Base-by-base conservation (phyloP, 2,329 filamentous ascomycete species). In the Calonectria pseudoreteaudii region DNA sequence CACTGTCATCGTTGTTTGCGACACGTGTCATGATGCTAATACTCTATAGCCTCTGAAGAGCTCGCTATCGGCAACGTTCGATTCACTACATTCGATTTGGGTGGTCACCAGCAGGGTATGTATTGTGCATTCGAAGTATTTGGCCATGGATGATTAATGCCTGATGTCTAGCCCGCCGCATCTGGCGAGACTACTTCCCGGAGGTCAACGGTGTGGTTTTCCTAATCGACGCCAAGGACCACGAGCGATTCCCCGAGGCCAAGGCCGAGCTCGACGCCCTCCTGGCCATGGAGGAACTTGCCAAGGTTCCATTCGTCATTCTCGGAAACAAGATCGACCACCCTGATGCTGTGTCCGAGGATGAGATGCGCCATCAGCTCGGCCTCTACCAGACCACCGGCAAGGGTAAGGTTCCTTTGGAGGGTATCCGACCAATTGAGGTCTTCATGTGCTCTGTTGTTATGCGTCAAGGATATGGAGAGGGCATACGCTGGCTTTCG, bases 311-410 rank as follows among this genome's bases (percentile, higher is more conserved):
- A 69, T 98, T 98, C 86, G 92, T 98, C 75, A 92, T 99, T 80
- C 92, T 99, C 77, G 97, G 97, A 81, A 99, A 99, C 92, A 99
- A 99, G 92, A 99, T 99, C 86, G 97, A 99, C 86, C 96, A 98
- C 88, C 96, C 96, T 68, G 94, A 97, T 80, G 97, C 97, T 76
- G 93, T 98, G 69, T 96, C 94, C 78, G 97, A 99, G 90, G 96
- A 98, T 82, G 95, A 98, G 88, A 91, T 98, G 83, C 92, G 97
- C 86, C 93, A 96, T 84, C 94, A 96, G 85, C 90, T 99, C 73
- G 97, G 97, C 76, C 87, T 99, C 82, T 98, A 97, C 88, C 96
- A 98, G 87, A 98, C 96, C 70, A 98, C 95, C 75, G 96, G 96
- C 82, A 98, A 98, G 91, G 95, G 95, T 86, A 98, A 97, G 90